Evolutionary conservation across 202 grass and related monocot genomes (phyloP).

Genomic region (Setaria viridis): DNA sequence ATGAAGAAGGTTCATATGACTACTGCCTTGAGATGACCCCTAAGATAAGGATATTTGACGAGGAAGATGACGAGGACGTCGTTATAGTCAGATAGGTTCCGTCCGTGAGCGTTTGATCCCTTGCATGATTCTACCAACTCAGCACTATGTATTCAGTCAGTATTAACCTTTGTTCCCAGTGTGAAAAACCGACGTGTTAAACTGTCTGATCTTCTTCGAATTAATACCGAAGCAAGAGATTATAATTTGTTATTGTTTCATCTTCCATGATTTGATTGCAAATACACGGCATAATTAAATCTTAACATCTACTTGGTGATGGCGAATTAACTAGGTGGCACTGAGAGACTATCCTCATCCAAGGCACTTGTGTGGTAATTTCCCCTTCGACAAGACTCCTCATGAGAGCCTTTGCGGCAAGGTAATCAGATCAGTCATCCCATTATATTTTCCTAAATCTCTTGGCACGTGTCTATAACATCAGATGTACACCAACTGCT

Average conservation of each 20-base stretch:
- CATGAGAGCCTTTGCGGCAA: slow-evolving; percentile 55
- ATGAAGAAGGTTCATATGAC: background rate
- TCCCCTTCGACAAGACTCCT: slow-evolving; percentile 50
- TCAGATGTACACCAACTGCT: background rate
- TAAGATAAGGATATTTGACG: slow-evolving; percentile 1
- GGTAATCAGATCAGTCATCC: slow-evolving; percentile 35
- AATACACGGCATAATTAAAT: background rate
- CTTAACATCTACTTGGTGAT: background rate
- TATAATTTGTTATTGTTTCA: background rate
- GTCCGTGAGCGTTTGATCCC: background rate
- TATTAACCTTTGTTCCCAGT: background rate
- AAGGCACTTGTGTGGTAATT: slow-evolving; percentile 64
- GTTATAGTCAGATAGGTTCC: slow-evolving; percentile 34
- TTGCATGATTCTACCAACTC: slow-evolving; percentile 1
- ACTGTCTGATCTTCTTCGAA: background rate
- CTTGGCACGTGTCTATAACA: background rate
- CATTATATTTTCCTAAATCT: background rate
- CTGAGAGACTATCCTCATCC: slow-evolving; percentile 66
- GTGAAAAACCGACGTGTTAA: background rate
- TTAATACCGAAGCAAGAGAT: background rate
- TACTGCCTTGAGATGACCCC: background rate
- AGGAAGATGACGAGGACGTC: slow-evolving; percentile 33
- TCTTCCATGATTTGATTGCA: background rate
- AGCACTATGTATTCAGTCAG: slow-evolving; percentile 11
- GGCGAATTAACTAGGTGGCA: slow-evolving; percentile 52